Base-by-base conservation (phyloP, 495 filamentous ascomycete species). In the Apiosordaria backusii region DNA sequence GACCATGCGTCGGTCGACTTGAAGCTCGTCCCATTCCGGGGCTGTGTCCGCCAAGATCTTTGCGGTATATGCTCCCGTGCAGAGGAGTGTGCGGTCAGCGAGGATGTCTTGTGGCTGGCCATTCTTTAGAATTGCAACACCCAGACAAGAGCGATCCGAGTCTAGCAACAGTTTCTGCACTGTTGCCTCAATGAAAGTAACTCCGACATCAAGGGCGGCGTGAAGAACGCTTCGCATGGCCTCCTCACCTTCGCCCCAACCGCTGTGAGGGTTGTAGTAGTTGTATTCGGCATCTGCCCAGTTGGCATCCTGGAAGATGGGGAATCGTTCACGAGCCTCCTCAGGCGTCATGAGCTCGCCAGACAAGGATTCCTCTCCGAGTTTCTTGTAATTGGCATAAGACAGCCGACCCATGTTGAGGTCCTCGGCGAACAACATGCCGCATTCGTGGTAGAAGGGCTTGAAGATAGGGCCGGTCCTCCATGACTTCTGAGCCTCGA, bases 401-500 rank as follows among this genome's bases (percentile, higher is more conserved):
- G 79, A 16, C 67, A 74, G 52, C 74, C 66, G 27, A 79, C 81
- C 69, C 79, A 78, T 55, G 74, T 61, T 18, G 76, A 77, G 18
- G 78, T 80, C 21, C 68, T 79, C 76, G 40, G 77, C 79, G 65
- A 80, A 78, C 4, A 86, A 72, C 68, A 82, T 83, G 19, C 83
- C 83, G 27, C 78, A 79, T 63, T 84, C 79, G 69, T 85, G 82
- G 68, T 80, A 86, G 71, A 82, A 74, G n/a, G 81, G 80, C 6
- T 73, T 76, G 66, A 79, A 84, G 18, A 83, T 68, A 15, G 79
- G 79, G 50, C 69, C 65, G 27, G 50, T 59, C 68, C 81, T 80
- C 83, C 84, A 86, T 29, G 74, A 77, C 10, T 72, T 65, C 25
- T 84, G 84, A 16, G 84, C 82, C 74, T 82, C 75, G 79, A 84